A percentile compares a stretch with the other conserved stretches of the same genome.
Evolutionary conservation across 2,329 filamentous ascomycete species (phyloP).

Genomic region (Elsinoe necatrix): DNA sequence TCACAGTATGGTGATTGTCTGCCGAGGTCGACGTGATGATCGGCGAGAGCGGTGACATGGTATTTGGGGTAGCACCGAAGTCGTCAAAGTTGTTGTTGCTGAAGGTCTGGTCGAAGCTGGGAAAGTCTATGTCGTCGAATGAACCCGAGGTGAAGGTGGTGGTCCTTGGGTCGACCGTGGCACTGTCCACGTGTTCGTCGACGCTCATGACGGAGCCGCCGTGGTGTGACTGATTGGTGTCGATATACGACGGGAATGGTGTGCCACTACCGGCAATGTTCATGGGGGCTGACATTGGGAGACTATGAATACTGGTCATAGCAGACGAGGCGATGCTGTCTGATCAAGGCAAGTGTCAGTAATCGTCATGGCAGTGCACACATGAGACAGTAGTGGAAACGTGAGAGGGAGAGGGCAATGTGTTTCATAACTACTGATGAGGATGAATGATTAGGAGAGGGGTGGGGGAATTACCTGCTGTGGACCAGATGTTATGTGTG

Average conservation of each 20-base stretch:
- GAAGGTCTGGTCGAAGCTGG: not conserved
- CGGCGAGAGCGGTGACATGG: slow-evolving; percentile 9
- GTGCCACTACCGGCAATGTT: slow-evolving; percentile 6
- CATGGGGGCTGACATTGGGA: slow-evolving; percentile 7
- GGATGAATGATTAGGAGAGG: not conserved
- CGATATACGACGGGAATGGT: not conserved
- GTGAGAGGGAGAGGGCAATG: not conserved
- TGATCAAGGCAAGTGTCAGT: not conserved
- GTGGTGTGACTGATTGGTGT: slow-evolving; percentile 2
- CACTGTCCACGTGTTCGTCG: slow-evolving; percentile 11
- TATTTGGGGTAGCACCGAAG: not conserved
- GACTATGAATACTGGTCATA: slow-evolving; percentile 5
- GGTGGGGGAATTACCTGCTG: not conserved
- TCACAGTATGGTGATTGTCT: not conserved
- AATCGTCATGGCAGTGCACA: not conserved
- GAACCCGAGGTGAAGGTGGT: not conserved
- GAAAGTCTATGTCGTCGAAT: slow-evolving; percentile 4
- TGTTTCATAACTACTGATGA: not conserved
- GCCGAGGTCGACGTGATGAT: slow-evolving; percentile 3
- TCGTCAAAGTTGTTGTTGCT: not conserved
- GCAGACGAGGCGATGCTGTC: slow-evolving; percentile 2
- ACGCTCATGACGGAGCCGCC: slow-evolving; percentile 8
- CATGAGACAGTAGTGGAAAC: not conserved
- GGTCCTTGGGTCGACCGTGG: slow-evolving; percentile 1
- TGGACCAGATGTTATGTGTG: not conserved